Base-by-base conservation (phyloP, 1,284 basidiomycete genomes). In the Agaricales sp. region DNA sequence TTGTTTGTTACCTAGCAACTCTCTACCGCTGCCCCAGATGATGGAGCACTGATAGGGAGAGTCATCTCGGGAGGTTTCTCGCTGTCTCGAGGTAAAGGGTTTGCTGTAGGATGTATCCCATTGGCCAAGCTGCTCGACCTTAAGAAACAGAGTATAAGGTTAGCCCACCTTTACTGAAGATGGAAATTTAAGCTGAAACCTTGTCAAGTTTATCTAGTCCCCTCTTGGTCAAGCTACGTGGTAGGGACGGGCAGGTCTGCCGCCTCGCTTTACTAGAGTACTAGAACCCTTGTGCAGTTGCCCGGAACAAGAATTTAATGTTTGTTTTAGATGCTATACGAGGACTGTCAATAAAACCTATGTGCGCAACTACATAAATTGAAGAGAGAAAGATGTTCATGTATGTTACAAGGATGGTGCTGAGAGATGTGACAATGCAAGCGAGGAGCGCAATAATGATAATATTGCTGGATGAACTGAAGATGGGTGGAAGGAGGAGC, bases 61-160 rank as follows among this genome's bases (percentile, higher is more conserved):
- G 73, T 92, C 3, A 86, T 87, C 0, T 82, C 84, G 0, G 91
- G 91, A 1, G 82, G 82, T 53, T 85, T 78, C 59, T 92, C 89
- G 0, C 71, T 95, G 1, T 76, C 80, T 0, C 72, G 81, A 18
- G 90, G 92, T 0, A 66, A 75, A 48, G 89, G 87, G 0, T 78
- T 79, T 57, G 90, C 78, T 0, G 71, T 93, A 4, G 92, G 80
- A 3, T 78, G 79, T 0, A 66, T 94, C 8, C 69, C 85, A 0
- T 59, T 92, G 3, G 56, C 60, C 3, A 67, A 67, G 19, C 71
- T 82, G 38, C 57, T 87, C 13, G 69, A 74, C 22, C 61, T 82
- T 2, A 65, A 71, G 47, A 66, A 73, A 49, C 77, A 80, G 58
- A 67, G 68, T 6, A 55, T 66, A 53, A 70, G 77, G 83, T 79